These are phyloP conservation scores for Cyclostephanos tholiformis DNA, from an alignment of 108 stramenopile genomes.

Conservation along the genomic window DNA sequence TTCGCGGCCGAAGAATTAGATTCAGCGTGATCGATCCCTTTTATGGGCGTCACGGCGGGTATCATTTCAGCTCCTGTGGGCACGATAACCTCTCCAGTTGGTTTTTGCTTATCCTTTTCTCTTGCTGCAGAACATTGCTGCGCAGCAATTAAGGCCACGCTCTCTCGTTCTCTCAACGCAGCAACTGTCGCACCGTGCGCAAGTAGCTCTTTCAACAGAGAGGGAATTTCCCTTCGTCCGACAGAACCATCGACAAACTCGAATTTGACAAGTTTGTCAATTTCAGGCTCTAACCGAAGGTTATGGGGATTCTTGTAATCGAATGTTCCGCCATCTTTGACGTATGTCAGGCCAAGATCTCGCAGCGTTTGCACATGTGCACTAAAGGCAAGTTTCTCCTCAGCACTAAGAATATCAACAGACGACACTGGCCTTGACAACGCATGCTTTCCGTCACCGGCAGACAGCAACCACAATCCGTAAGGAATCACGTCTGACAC, in stretches of 20 bases:
- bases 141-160: slow-evolving; percentile 14
- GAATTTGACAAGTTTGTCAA: slow-evolving; percentile 64
- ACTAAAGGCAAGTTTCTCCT: slow-evolving; percentile 64
- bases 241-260: slow-evolving; percentile 19
- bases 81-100: slow-evolving; percentile 6
- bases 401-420: slow-evolving; percentile 61
- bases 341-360: slow-evolving; percentile 75
- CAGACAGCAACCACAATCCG: slow-evolving; percentile 69
- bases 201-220: slow-evolving; percentile 68
- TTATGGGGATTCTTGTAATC: slow-evolving; percentile 28
- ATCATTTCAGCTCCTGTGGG: slow-evolving; percentile 25
- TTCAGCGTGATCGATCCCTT: neutral
- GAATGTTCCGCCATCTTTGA: slow-evolving; percentile 42
- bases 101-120: slow-evolving; percentile 6
- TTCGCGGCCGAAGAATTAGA: slow-evolving; percentile 32
- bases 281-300: slow-evolving; percentile 76
- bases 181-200: slow-evolving; percentile 67
- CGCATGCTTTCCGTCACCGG: slow-evolving; percentile 60
- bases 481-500: slow-evolving; percentile 73
- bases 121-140: slow-evolving; percentile 11
- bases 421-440: slow-evolving; percentile 72
- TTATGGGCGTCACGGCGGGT: slow-evolving; percentile 3
- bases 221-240: slow-evolving; percentile 30
- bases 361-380: slow-evolving; percentile 62
- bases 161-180: slow-evolving; percentile 55